Conservation (phyloP, 2,329 filamentous ascomycete species). For the Hymenotorrendiella dingleyae region DNA sequence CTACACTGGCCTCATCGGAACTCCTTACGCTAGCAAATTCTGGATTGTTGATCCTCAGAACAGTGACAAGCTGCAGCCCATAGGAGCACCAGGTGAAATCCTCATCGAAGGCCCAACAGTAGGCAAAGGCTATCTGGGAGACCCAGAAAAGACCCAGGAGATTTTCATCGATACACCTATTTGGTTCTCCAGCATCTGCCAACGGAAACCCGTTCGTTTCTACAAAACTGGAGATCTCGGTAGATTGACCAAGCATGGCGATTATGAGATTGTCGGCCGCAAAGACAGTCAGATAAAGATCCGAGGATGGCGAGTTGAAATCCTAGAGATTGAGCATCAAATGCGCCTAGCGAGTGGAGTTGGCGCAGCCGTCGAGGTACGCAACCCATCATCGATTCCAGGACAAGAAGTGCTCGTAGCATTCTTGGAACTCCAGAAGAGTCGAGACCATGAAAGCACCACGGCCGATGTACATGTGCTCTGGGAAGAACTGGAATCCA, state of each 20-base stretch:
- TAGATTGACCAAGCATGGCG: slow-evolving; percentile 37
- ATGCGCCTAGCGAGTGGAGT: slow-evolving; percentile 32
- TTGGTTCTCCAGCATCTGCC: slow-evolving; percentile 42
- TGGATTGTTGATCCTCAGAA: slow-evolving; percentile 33
- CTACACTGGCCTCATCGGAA: slow-evolving; percentile 13
- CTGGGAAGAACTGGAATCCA: slow-evolving; percentile 1
- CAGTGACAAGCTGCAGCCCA: slow-evolving; percentile 10
- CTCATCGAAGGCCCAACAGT: slow-evolving; percentile 44
- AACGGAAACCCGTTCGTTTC: slow-evolving; percentile 30
- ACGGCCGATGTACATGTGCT: slow-evolving; percentile 41
- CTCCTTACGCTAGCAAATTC: slow-evolving; percentile 6
- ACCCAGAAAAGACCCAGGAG: slow-evolving; percentile 49
- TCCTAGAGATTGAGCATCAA: slow-evolving; percentile 43
- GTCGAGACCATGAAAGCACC: slow-evolving; percentile 11
- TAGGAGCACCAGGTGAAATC: slow-evolving; percentile 15
- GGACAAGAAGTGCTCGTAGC: slow-evolving; percentile 30
- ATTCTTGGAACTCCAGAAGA: slow-evolving; percentile 23
- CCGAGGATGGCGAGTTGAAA: slow-evolving; percentile 56
- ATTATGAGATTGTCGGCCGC: slow-evolving; percentile 52
- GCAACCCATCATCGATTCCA: slow-evolving; percentile 17
- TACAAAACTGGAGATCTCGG: slow-evolving; percentile 57
- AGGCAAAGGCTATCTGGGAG: slow-evolving; percentile 53
- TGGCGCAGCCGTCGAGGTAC: slow-evolving; percentile 29
- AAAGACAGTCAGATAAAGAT: slow-evolving; percentile 63
- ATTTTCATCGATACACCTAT: slow-evolving; percentile 50